Percentiles rank a stretch among this genome's conserved stretches.
phyloP scores from a whole-genome alignment of 1,284 basidiomycete genomes.

The Rhizopogon parksii region DNA sequence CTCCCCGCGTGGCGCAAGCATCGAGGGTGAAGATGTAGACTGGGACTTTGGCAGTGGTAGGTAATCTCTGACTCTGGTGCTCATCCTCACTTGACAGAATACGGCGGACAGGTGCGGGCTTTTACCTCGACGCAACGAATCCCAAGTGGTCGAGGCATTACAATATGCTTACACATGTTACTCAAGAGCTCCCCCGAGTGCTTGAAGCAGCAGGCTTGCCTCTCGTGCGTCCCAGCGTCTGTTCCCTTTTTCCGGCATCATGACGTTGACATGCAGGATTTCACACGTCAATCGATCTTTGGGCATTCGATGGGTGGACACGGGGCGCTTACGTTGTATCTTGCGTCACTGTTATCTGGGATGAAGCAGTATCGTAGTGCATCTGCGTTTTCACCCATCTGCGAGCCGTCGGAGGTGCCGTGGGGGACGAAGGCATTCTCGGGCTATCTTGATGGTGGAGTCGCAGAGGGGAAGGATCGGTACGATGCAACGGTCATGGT shows the following conservation, averaged over 20 bases:
- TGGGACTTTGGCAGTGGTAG: constrained; percentile 88
- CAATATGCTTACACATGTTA: constrained; percentile 85
- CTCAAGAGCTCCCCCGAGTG: constrained; percentile 74
- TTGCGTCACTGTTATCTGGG: constrained; percentile 48
- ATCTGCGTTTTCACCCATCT: constrained; percentile 92
- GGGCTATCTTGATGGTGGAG: constrained; percentile 80
- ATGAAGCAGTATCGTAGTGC: constrained; percentile 75
- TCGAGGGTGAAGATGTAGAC: constrained; percentile 79
- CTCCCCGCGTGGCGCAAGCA: constrained; percentile 86
- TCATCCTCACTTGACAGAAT: neutral
- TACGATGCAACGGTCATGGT: constrained; percentile 91
- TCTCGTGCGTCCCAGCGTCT: constrained; percentile 39
- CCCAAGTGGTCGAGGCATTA: constrained; percentile 79
- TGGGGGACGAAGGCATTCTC: constrained; percentile 94
- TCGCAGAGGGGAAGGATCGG: constrained; percentile 63
- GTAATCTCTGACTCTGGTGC: constrained; percentile 7
- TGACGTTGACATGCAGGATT: constrained; percentile 41
- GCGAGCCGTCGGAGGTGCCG: constrained; percentile 80
- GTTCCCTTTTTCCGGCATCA: constrained; percentile 1
- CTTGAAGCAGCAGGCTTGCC: constrained; percentile 64
- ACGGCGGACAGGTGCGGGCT: constrained; percentile 66
- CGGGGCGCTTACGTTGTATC: constrained; percentile 89
- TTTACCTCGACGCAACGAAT: constrained; percentile 86
- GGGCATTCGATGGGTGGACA: constrained; percentile 91
- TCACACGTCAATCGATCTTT: constrained; percentile 69